Base-by-base conservation (phyloP, 1,284 basidiomycete genomes). In the Pterulicium gracile region DNA sequence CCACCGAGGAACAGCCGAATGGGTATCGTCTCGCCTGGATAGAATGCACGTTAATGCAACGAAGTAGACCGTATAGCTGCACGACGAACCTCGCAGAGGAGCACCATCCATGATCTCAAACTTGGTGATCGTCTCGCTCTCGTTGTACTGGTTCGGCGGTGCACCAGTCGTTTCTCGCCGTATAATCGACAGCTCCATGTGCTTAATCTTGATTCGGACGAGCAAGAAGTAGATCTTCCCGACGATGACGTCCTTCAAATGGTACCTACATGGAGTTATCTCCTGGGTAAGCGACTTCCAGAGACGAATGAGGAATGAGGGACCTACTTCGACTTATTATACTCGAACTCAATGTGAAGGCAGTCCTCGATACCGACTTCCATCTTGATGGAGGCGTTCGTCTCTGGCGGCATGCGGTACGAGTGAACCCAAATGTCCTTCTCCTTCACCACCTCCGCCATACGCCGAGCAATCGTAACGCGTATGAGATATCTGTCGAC, bases 51-150 rank as follows among this genome's bases (percentile, higher is more conserved):
- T 44, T 10, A n/a, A n/a, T n/a, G n/a, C n/a, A n/a, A 48, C 24
- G 17, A 48, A 48, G 19, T 20, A 39, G 50, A 22, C 24, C 24
- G n/a, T 24, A 13, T 20, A 20, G 32, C 1, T 34, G 21, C 12
- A 3, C n/a, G 22, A 7, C 18, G 41, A 50, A 81, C 90, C 90
- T 67, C 93, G 76, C 15, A 97, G 92, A 1, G 92, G 92, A 3
- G 92, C 90, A 4, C 92, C 93, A 61, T 96, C 93, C 95, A 98
- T 97, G 57, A 98, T 98, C 66, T 98, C 95, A 60, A 97, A 98
- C 65, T 98, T 98, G 21, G 96, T 98, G 57, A 98, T 98, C 3
- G 95, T 98, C 62, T 98, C 95, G 54, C 87, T 92, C 65, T 98
- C 95, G 63, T 98, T 98, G 67, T 98, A 98, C 66, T 95, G 92